Base-by-base conservation (phyloP, 495 filamentous ascomycete genomes). In the Aspergillus diversus region DNA sequence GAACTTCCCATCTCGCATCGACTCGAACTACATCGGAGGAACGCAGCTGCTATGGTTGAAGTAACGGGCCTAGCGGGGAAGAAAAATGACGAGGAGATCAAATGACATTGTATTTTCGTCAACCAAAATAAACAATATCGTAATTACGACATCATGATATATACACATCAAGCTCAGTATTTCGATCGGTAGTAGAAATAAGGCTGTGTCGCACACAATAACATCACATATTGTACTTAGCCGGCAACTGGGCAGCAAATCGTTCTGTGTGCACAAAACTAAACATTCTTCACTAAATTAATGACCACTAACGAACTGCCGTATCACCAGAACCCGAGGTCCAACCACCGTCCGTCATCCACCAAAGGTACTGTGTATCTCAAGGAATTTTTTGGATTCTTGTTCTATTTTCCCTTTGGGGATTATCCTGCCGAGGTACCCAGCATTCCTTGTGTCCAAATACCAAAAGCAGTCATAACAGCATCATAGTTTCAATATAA, bases 11-110 rank as follows among this genome's bases (percentile, higher is more conserved):
- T 59, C 42, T 50, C 50, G 51, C 57, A 69, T 65, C 43, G 61
- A 58, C 57, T 65, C 54, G 51, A 63, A 60, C 53, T 67, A 62
- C 59, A 63, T 67, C 46, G 60, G 68, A 67, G 65, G 68, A 66
- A 65, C 63, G 60, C 63, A 58, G 65, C 63, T 66, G 67, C 60
- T 57, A 47, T 39, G 21, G 53, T 58, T 57, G 43, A 33, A 57
- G 50, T 48, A 53, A 17, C 48, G 46, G 48, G 63, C 47, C 47
- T 55, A 12, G 43, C 5, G 51, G 59, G 50, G 32, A 12, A 9
- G 16, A 56, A 34, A 6, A 55, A 54, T n/a, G 54, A 55, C 16
- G 42, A 47, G 60, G 31, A 62, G 58, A 57, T 50, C 48, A 63
- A 57, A 57, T 57, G 60, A 63, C 63, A 53, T 63, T 50, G 60